Percentiles rank a stretch among this genome's conserved stretches.
Evolutionary conservation across 2,329 filamentous ascomycete genomes (phyloP).

Genomic region (Daldinia sp.): DNA sequence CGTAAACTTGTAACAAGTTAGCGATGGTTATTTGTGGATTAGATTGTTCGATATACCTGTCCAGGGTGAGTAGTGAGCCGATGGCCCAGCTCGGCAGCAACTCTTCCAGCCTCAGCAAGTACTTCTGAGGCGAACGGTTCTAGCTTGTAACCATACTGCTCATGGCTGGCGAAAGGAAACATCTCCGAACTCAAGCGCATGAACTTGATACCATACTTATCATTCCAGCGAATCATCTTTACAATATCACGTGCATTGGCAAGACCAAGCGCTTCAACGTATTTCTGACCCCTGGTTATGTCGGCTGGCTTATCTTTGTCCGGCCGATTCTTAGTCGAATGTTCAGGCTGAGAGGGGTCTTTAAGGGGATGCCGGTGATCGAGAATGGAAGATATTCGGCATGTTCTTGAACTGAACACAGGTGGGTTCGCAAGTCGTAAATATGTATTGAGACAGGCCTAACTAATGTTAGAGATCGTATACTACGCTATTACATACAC

Average conservation of each 20-base stretch:
- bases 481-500: conserved; percentile 14
- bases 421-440: conserved; percentile 83
- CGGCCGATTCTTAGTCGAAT: conserved; percentile 86
- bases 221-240: conserved; percentile 93
- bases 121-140: conserved; percentile 84
- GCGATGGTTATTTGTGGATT: background rate
- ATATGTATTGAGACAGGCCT: conserved; percentile 94
- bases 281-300: conserved; percentile 74
- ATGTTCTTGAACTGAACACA: conserved; percentile 91
- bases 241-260: conserved; percentile 85
- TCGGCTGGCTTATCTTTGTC: conserved; percentile 78
- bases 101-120: conserved; percentile 79
- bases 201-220: conserved; percentile 91
- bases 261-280: conserved; percentile 81
- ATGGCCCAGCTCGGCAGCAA: conserved; percentile 83
- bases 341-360: conserved; percentile 80
- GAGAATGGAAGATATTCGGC: conserved; percentile 88
- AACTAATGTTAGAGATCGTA: conserved; percentile 34
- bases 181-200: conserved; percentile 94
- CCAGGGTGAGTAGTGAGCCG: conserved; percentile 91
- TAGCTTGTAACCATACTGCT: conserved; percentile 86
- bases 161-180: conserved; percentile 95
- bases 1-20: conserved; percentile 71
- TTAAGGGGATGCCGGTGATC: conserved; percentile 86
- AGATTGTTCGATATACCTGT: conserved; percentile 60